Evolutionary conservation across 192 early-diverging fungal species (phyloP).

Genomic region (Linnemannia exigua): DNA sequence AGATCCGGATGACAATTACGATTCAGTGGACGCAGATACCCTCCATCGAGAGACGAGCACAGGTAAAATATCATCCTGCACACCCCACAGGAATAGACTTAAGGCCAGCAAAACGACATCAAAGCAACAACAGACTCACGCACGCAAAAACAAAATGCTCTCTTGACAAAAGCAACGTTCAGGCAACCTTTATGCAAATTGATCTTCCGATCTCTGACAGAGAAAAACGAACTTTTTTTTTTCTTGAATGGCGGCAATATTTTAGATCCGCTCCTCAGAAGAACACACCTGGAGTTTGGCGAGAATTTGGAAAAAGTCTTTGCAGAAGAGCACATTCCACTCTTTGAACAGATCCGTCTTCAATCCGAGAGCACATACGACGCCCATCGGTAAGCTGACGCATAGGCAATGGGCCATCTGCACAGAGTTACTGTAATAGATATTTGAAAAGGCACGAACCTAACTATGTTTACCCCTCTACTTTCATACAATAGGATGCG

Average conservation of each 20-base stretch:
- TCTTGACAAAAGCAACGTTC: not conserved
- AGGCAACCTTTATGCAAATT: not conserved
- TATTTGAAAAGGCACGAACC: not conserved
- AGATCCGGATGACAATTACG: conserved; percentile 42
- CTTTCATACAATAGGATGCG: not conserved
- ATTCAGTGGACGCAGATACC: conserved; percentile 37
- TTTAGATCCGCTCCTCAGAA: not conserved
- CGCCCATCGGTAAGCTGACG: not conserved
- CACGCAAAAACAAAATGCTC: not conserved
- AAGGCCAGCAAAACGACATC: not conserved
- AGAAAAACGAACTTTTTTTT: not conserved
- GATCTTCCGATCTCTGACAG: not conserved
- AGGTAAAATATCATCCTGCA: conserved; percentile 15
- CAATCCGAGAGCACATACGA: not conserved
- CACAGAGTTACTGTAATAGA: not conserved
- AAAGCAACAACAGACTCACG: not conserved
- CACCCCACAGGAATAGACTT: no score
- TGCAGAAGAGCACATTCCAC: not conserved
- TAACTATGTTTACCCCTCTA: not conserved
- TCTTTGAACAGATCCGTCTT: not conserved
- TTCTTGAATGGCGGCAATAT: not conserved
- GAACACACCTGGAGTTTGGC: not conserved
- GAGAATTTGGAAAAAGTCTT: conserved; percentile 7
- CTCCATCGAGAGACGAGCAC: conserved; percentile 27
- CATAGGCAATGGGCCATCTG: not conserved